A percentile compares a stretch with the other conserved stretches of the same genome.
Conservation (phyloP, 768 basidiomycete species). For the Phanerochaete sordida region DNA sequence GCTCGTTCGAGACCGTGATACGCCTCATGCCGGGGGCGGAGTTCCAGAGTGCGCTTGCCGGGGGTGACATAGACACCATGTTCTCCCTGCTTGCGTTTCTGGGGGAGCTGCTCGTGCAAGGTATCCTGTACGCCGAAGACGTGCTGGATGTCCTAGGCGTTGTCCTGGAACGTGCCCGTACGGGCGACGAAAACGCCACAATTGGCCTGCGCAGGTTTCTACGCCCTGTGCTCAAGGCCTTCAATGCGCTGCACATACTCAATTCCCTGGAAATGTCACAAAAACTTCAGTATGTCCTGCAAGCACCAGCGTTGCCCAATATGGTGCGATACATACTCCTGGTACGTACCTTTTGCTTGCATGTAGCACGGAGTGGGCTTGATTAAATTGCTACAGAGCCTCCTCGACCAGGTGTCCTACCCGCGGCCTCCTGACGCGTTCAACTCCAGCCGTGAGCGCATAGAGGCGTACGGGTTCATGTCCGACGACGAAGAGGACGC, state of each 20-base stretch:
- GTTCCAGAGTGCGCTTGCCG: constrained; percentile 3
- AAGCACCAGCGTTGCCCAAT: constrained; percentile 19
- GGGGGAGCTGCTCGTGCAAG: constrained; percentile 22
- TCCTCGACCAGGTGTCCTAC: constrained; percentile 18
- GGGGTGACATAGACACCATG: not conserved
- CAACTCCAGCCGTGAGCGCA: constrained; percentile 16
- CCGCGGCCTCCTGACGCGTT: constrained; percentile 23
- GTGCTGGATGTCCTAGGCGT: constrained; percentile 17
- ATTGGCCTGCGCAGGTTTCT: constrained; percentile 21
- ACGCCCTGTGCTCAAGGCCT: constrained; percentile 14
- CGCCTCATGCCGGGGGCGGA: constrained; percentile 9
- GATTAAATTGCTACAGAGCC: constrained; percentile 11
- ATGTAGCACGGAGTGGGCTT: not conserved
- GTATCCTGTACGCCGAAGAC: constrained; percentile 18
- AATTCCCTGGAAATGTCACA: constrained; percentile 13
- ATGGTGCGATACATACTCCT: constrained; percentile 22
- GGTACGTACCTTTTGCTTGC: constrained; percentile 9
- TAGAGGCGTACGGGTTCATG: constrained; percentile 21
- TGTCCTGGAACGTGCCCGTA: constrained; percentile 13
- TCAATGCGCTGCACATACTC: constrained; percentile 20
- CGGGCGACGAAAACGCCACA: constrained; percentile 12
- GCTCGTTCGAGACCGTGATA: constrained; percentile 15
- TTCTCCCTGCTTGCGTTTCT: constrained; percentile 14
- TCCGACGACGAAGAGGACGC: constrained; percentile 5
- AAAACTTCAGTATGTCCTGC: constrained; percentile 15